Conservation (phyloP, 805 yeast genomes). For the Candida montana region DNA sequence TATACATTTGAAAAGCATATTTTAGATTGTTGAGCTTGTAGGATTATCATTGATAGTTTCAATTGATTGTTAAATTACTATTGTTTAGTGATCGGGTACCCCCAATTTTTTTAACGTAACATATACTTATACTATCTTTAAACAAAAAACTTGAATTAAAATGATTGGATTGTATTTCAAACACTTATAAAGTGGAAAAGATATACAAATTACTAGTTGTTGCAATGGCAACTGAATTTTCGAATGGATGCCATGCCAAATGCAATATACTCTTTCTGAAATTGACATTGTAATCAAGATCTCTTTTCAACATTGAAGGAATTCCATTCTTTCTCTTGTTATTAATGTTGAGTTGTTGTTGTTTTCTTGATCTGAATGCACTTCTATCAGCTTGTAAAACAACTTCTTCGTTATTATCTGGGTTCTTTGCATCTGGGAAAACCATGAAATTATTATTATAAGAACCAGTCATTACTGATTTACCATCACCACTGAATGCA, state of each 20-base stretch:
- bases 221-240: constrained; percentile 95
- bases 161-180: background rate
- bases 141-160: too few species aligned
- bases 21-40: too few species aligned
- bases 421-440: constrained; percentile 73
- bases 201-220: constrained; percentile 93
- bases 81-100: too few species aligned
- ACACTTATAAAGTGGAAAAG: constrained; percentile 59
- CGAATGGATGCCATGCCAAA: constrained; percentile 97
- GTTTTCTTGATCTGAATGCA: constrained; percentile 82
- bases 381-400: constrained; percentile 96
- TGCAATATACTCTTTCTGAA: constrained; percentile 92
- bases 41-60: too few species aligned
- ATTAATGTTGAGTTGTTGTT: constrained; percentile 22
- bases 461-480: constrained; percentile 92
- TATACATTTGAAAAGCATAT: too few species aligned
- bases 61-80: too few species aligned
- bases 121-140: too few species aligned
- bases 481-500: constrained; percentile 88
- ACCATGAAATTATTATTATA: constrained; percentile 96
- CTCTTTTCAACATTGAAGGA: constrained; percentile 38
- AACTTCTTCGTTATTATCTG: constrained; percentile 44
- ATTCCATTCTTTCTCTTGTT: constrained; percentile 32
- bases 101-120: background rate
- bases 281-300: constrained; percentile 59